A percentile compares a stretch with the other conserved stretches of the same genome.
Conservation (phyloP, 2,329 filamentous ascomycete genomes). For the Cyphellophora europaea region DNA sequence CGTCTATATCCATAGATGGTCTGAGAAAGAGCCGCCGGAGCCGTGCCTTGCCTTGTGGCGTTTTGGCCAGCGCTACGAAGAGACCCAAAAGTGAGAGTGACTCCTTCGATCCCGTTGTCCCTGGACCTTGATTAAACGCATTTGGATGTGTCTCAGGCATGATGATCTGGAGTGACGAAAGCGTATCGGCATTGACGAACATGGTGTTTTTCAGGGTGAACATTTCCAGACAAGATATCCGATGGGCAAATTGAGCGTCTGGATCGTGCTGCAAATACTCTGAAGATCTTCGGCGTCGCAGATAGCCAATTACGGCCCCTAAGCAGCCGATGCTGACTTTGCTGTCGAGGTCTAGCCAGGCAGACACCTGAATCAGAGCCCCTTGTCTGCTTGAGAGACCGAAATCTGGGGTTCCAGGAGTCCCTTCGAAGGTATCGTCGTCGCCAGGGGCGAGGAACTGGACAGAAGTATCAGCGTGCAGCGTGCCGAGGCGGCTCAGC, state of each 20-base stretch:
- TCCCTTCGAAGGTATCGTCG: constrained; percentile 26
- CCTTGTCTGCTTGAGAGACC: constrained; percentile 50
- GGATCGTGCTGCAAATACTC: constrained; percentile 54
- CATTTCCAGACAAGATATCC: constrained; percentile 59
- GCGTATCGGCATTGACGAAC: constrained; percentile 73
- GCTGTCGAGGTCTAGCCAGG: constrained; percentile 66
- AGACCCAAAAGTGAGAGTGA: constrained; percentile 75
- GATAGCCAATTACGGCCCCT: constrained; percentile 72
- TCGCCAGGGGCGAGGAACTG: constrained; percentile 56
- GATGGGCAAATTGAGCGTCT: constrained; percentile 45
- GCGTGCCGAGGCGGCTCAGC: constrained; percentile 49
- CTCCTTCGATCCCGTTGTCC: constrained; percentile 61
- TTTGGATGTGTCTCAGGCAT: constrained; percentile 76
- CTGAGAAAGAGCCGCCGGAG: constrained; percentile 75
- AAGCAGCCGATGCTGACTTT: constrained; percentile 69
- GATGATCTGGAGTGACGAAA: constrained; percentile 76
- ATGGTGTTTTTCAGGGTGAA: constrained; percentile 59
- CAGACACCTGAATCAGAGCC: constrained; percentile 58
- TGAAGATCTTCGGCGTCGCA: constrained; percentile 59
- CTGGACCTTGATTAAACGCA: constrained; percentile 63
- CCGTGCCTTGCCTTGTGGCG: constrained; percentile 64
- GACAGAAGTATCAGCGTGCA: constrained; percentile 31
- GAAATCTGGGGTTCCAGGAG: constrained; percentile 20
- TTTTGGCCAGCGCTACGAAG: constrained; percentile 65
- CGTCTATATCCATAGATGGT: constrained; percentile 58